Percentiles rank a stretch among this genome's conserved stretches.
phyloP scores from a whole-genome alignment of 1,139 yeast genomes.

The Spathaspora sp. region DNA sequence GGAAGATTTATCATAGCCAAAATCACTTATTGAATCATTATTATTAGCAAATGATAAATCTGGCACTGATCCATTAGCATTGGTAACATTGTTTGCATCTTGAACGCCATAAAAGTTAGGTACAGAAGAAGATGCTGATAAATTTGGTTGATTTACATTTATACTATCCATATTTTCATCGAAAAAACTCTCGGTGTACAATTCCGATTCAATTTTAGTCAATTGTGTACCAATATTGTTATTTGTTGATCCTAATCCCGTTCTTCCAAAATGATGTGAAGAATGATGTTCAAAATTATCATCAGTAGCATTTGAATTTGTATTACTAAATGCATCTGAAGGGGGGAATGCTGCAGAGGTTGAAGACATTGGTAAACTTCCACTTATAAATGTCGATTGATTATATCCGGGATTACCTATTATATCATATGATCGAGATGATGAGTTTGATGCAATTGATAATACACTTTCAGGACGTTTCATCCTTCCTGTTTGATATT shows the following conservation, averaged over 20 bases:
- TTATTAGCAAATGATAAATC: slow-evolving; percentile 4
- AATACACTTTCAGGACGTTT: slow-evolving; percentile 45
- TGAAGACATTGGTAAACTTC: slow-evolving; percentile 24
- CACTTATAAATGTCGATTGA: slow-evolving; percentile 14
- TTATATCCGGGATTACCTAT: slow-evolving; percentile 8
- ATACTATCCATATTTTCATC: slow-evolving; percentile 9
- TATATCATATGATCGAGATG: slow-evolving; percentile 22
- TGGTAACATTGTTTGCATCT: not conserved
- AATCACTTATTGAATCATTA: slow-evolving; percentile 7
- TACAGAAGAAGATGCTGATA: slow-evolving; percentile 12
- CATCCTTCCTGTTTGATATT: slow-evolving; percentile 28
- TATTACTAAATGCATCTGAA: slow-evolving; percentile 14
- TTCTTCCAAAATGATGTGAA: slow-evolving; percentile 15
- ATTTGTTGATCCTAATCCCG: slow-evolving; percentile 14
- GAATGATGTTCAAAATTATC: slow-evolving; percentile 7
- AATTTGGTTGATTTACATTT: slow-evolving; percentile 3
- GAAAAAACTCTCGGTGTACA: slow-evolving; percentile 14
- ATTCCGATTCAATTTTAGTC: slow-evolving; percentile 15
- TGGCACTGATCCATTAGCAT: slow-evolving; percentile 3
- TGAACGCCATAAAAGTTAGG: slow-evolving; percentile 11
- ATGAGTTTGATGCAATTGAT: slow-evolving; percentile 41
- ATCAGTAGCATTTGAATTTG: slow-evolving; percentile 6
- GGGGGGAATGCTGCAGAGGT: slow-evolving; percentile 36
- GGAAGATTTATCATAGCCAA: slow-evolving; percentile 4
- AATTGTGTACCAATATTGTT: slow-evolving; percentile 14